These are phyloP conservation scores for Oryza nivara DNA, from an alignment of 176 grass and related monocot genomes.

Conservation along the genomic window DNA sequence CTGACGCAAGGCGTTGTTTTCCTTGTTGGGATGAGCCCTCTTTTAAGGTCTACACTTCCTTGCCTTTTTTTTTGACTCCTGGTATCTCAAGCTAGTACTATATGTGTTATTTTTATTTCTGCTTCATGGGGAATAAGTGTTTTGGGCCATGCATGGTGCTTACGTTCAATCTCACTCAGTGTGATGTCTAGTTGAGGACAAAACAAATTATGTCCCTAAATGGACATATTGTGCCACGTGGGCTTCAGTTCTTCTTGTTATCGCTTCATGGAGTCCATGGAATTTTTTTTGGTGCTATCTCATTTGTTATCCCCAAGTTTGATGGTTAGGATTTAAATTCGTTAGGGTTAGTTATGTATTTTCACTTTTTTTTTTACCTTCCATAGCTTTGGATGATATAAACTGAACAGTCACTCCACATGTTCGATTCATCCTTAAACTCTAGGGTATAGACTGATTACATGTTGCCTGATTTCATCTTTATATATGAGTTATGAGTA, in stretches of 20 bases:
- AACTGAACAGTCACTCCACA: background rate
- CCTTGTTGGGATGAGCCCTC: constrained; percentile 95
- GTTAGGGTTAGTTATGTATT: background rate
- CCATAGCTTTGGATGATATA: background rate
- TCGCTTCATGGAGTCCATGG: background rate
- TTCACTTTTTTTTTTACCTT: constrained; percentile 3
- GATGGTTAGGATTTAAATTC: constrained; percentile 16
- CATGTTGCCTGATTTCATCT: constrained; percentile 1
- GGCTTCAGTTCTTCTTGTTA: constrained; percentile 22
- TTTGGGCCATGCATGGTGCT: background rate
- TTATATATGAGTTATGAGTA: background rate
- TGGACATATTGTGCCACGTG: background rate
- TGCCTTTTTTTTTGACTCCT: background rate
- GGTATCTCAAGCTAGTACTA: constrained; percentile 15
- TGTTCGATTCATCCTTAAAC: background rate
- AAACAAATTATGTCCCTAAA: background rate
- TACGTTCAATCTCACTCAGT: background rate
- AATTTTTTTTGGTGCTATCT: background rate
- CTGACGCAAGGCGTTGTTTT: constrained; percentile 81
- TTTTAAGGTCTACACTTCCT: constrained; percentile 64
- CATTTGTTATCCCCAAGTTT: constrained; percentile 4
- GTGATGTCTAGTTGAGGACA: background rate
- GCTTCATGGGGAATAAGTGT: constrained; percentile 1
- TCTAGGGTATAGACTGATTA: constrained; percentile 8
- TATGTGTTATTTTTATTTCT: background rate